Conservation (phyloP, 2,329 filamentous ascomycete genomes). For the Colletotrichum abscissum region DNA sequence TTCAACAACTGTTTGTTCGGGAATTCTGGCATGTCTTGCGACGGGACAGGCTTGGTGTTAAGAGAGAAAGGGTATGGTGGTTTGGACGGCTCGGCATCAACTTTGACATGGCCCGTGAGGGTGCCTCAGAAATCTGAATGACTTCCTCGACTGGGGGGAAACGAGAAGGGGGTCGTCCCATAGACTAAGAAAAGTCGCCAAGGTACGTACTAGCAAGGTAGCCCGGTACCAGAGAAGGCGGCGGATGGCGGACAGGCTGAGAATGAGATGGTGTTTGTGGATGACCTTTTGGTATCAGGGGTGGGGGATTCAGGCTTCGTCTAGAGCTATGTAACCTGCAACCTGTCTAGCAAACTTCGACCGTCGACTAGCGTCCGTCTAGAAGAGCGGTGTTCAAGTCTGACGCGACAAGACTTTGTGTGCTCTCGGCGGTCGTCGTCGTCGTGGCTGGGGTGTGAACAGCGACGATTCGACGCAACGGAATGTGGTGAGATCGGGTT, state of each 20-base stretch:
- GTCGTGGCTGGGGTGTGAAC: background rate
- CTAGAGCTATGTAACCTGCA: background rate
- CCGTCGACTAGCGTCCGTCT: background rate
- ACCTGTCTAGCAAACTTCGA: background rate
- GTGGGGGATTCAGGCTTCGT: background rate
- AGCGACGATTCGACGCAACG: background rate
- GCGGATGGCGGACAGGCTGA: background rate
- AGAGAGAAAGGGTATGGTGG: conserved; percentile 20
- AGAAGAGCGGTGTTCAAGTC: background rate
- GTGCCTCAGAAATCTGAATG: background rate
- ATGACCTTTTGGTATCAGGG: background rate
- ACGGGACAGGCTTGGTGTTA: conserved; percentile 16
- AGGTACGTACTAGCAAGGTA: conserved; percentile 23
- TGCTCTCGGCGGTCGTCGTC: background rate
- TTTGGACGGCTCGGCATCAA: conserved; percentile 1
- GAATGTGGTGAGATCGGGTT: background rate
- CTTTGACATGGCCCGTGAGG: conserved; percentile 1
- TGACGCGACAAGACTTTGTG: background rate
- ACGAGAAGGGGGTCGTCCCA: background rate
- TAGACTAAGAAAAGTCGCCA: background rate
- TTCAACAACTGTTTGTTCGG: conserved; percentile 1
- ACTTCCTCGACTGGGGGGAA: conserved; percentile 11
- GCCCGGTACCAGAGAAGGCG: background rate
- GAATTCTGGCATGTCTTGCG: conserved; percentile 8
- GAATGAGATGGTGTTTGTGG: background rate